Percentiles rank a stretch among this genome's conserved stretches.
Evolutionary conservation across 139 green algal species (phyloP).

Genomic region (Chlamydomonas incerta): DNA sequence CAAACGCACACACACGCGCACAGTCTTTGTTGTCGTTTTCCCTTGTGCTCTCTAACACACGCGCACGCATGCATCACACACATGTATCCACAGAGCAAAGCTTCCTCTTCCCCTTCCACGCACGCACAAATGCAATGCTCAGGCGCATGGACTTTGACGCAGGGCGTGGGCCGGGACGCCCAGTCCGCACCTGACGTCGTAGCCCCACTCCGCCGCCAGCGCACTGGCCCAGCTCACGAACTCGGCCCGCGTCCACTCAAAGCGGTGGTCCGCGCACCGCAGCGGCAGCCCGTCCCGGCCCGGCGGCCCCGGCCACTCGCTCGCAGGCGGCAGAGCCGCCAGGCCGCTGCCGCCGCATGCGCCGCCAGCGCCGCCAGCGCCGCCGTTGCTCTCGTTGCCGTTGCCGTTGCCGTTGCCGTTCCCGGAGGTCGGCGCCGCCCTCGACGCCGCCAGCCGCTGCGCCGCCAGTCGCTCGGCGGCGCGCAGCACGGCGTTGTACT

Average conservation of each 20-base stretch:
- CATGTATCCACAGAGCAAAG: too few species aligned
- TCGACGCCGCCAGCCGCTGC: neutral
- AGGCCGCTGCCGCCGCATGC: neutral
- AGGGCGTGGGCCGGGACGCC: too few species aligned
- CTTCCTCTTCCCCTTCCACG: neutral
- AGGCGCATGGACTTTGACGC: too few species aligned
- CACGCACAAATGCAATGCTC: too few species aligned
- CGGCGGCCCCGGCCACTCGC: conserved; percentile 22
- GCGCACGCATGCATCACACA: neutral
- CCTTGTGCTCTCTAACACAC: too few species aligned
- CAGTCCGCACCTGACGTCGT: conserved; percentile 61
- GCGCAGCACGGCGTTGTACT: conserved; percentile 74
- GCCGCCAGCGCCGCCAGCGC: neutral
- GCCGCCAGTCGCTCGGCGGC: neutral
- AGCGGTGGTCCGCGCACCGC: conserved; percentile 73
- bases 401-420: too few species aligned
- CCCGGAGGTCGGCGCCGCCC: too few species aligned
- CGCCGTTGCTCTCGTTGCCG: neutral
- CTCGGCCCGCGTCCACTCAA: conserved; percentile 74
- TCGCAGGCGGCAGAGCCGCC: neutral
- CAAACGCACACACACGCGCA: neutral
- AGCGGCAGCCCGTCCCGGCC: conserved; percentile 57
- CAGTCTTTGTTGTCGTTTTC: neutral
- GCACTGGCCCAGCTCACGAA: conserved; percentile 58
- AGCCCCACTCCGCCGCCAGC: conserved; percentile 53